Evolutionary conservation across 768 basidiomycete genomes (phyloP).

Genomic region (Sporobolomyces phaffii): DNA sequence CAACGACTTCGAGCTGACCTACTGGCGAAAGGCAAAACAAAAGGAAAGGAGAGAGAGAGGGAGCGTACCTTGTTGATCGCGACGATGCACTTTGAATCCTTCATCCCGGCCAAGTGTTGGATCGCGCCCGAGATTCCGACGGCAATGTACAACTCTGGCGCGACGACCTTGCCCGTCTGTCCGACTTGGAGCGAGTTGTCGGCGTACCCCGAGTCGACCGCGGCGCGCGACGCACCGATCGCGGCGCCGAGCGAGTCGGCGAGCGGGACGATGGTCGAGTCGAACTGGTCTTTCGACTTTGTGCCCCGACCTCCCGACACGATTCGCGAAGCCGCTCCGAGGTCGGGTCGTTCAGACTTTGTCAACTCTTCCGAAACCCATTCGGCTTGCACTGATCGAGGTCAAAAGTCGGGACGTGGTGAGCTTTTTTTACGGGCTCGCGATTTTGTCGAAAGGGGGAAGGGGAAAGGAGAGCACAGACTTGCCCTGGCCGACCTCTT

Average conservation of each 20-base stretch:
- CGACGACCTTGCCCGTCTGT: conserved; percentile 97
- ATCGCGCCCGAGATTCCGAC: conserved; percentile 97
- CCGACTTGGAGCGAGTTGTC: conserved; percentile 99
- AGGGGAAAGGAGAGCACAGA: too few species aligned
- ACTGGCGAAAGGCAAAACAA: not conserved
- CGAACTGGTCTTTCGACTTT: conserved; percentile 91
- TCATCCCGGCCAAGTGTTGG: conserved; percentile 98
- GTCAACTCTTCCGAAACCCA: conserved; percentile 58
- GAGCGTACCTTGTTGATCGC: conserved; percentile 83
- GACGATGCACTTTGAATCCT: conserved; percentile 95
- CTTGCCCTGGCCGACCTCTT: conserved; percentile 48
- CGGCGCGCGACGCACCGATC: conserved; percentile 94
- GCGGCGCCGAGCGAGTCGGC: conserved; percentile 91
- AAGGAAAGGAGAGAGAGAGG: not conserved
- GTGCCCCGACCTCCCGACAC: conserved; percentile 93
- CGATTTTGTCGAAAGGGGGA: too few species aligned
- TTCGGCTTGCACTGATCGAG: conserved; percentile 44
- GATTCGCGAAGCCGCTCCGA: conserved; percentile 76
- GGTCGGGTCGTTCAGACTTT: conserved; percentile 85
- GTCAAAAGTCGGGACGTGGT: too few species aligned
- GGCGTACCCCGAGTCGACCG: conserved; percentile 95
- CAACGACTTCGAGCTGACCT: not conserved
- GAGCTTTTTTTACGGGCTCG: too few species aligned
- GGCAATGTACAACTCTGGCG: conserved; percentile 92
- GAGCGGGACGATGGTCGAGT: conserved; percentile 73